Evolutionary conservation across 1,284 basidiomycete species (phyloP), one percentile per base, ranked within the genome.

Genomic region (Microbotryum saponariae): DNA sequence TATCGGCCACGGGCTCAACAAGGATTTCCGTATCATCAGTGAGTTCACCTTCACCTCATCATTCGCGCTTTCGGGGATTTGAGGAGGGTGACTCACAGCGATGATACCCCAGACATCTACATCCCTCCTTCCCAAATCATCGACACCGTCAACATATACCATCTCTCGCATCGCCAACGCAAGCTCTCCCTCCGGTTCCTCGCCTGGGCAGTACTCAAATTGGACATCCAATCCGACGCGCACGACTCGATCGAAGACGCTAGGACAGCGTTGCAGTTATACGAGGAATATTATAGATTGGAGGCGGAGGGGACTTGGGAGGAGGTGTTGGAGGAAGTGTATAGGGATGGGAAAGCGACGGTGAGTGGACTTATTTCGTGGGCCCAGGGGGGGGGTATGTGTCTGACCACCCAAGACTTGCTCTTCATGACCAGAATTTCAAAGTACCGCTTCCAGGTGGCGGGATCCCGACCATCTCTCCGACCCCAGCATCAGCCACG

Each of bases 1-100:
- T 73, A 89, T 98, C 59, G 96, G 96, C 0, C 94, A 99, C 72
- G 96, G 96, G 1, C 82, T 98, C n/a, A 88, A 90, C n/a, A 97
- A 97, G 74, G 96, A 98, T 76, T 97, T 98, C 77, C 83, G 96
- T 14, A 98, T 96, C 62, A 97, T 98, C 78, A 98, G 91, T 93
- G 70, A 73, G 89, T 78, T 6, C 45, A 8, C 3, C 29, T 25
- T 54, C 6, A 23, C 10, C 47, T n/a, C 51, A 23, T 12, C 6
- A 46, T 21, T 37, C 3, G 44, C 18, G 20, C 33, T 56, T 14
- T 45, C 27, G 23, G 16, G 23, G 21, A 52, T n/a, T 48, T 37
- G 21, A 23, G 25, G 18, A 7, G n/a, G 31, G 31, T 18, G 20
- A 14, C 31, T n/a, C 9, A 42, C 37, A 42, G 37, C 12, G 18